These are phyloP conservation scores for Rubroboletus pulcherrimus DNA, from an alignment of 768 basidiomycete species.

Conservation along the genomic window DNA sequence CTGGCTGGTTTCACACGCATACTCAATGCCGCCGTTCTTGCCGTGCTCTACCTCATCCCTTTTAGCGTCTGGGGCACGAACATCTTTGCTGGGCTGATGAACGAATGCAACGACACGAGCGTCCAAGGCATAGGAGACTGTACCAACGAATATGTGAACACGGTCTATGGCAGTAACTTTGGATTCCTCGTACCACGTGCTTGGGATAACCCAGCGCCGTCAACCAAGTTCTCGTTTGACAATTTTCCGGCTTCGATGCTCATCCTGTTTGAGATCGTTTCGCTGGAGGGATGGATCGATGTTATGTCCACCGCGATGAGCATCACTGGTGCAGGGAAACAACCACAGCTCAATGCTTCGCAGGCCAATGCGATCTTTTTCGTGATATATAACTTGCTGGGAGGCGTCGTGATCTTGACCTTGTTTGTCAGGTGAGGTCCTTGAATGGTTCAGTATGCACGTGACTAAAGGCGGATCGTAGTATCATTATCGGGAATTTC, in stretches of 20 bases:
- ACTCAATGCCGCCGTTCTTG: conserved; percentile 83
- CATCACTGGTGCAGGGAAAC: conserved; percentile 64
- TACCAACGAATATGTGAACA: conserved; percentile 67
- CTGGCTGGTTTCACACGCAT: conserved; percentile 84
- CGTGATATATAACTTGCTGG: conserved; percentile 86
- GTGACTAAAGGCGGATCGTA: conserved; percentile 32
- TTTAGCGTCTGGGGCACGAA: conserved; percentile 94
- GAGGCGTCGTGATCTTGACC: conserved; percentile 85
- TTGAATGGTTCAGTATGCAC: neutral
- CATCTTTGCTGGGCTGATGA: conserved; percentile 84
- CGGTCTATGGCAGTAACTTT: conserved; percentile 57
- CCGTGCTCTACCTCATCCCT: conserved; percentile 88
- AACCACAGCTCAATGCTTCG: conserved; percentile 68
- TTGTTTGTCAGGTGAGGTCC: conserved; percentile 76
- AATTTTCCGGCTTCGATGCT: conserved; percentile 77
- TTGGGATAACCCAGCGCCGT: conserved; percentile 86
- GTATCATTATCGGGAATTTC: conserved; percentile 96
- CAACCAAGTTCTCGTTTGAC: conserved; percentile 87
- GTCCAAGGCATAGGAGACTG: conserved; percentile 59
- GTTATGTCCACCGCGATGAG: conserved; percentile 80
- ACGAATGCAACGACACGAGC: conserved; percentile 71
- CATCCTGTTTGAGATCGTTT: conserved; percentile 95
- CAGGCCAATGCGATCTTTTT: conserved; percentile 89
- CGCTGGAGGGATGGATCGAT: conserved; percentile 95
- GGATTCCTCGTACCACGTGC: conserved; percentile 75